Evolutionary conservation across 176 grass and related monocot species (phyloP).

Genomic region (Eleusine indica): DNA sequence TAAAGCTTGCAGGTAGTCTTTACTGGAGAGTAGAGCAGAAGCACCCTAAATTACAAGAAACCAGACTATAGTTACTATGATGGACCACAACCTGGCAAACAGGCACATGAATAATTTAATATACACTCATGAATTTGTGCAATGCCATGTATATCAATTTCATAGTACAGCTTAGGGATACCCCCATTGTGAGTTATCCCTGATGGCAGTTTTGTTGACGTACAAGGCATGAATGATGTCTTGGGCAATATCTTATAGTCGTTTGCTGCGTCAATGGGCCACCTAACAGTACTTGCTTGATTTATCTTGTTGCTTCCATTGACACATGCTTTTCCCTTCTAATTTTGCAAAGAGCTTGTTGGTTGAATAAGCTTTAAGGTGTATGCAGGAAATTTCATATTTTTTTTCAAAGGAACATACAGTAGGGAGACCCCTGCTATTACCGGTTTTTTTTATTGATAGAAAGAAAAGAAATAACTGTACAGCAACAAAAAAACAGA

Average conservation of each 20-base stretch:
- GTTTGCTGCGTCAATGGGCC: neutral
- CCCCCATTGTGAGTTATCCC: neutral
- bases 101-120: neutral
- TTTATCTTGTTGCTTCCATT: neutral
- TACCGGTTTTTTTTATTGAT: too few relatives aligned
- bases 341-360: slow-evolving; percentile 16
- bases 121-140: neutral
- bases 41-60: neutral
- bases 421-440: too few relatives aligned
- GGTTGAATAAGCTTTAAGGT: slow-evolving; percentile 10
- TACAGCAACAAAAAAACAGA: too few relatives aligned
- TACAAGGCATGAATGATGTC: slow-evolving; percentile 32
- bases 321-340: slow-evolving; percentile 5
- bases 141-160: neutral
- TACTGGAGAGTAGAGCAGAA: neutral
- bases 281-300: slow-evolving; percentile 27
- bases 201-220: neutral
- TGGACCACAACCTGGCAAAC: neutral
- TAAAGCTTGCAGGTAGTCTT: neutral
- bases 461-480: too few relatives aligned
- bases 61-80: neutral
- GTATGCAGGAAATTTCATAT: slow-evolving; percentile 8
- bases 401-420: neutral
- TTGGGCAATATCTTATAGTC: slow-evolving; percentile 20
- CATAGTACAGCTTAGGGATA: neutral